Percentiles rank a stretch among this genome's conserved stretches.
Evolutionary conservation across 2,329 filamentous ascomycete species (phyloP).

Genomic region (Colletotrichum acutatum): DNA sequence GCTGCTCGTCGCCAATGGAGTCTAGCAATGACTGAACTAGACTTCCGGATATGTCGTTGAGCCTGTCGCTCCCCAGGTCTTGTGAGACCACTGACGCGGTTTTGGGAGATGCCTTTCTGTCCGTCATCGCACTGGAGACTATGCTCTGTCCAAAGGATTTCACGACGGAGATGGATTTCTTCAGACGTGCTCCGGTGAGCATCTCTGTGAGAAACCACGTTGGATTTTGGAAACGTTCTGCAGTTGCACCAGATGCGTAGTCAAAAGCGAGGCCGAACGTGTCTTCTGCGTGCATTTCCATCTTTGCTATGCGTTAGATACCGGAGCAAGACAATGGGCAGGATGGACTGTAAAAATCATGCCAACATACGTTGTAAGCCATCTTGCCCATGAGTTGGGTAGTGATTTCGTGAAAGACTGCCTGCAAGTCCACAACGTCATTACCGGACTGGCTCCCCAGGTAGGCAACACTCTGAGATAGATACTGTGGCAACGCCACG

Average conservation of each 20-base stretch:
- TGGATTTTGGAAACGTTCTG: constrained; percentile 73
- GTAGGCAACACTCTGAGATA: constrained; percentile 53
- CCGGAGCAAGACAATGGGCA: not conserved
- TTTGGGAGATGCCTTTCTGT: constrained; percentile 41
- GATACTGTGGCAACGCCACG: constrained; percentile 64
- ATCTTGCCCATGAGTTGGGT: constrained; percentile 75
- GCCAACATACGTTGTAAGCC: constrained; percentile 65
- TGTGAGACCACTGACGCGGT: not conserved
- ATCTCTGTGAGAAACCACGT: constrained; percentile 70
- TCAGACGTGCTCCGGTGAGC: constrained; percentile 59
- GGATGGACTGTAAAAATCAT: not conserved
- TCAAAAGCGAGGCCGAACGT: constrained; percentile 72
- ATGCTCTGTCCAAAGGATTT: constrained; percentile 67
- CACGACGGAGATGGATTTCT: constrained; percentile 60
- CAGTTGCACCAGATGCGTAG: constrained; percentile 68
- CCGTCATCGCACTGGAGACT: constrained; percentile 63
- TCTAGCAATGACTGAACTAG: constrained; percentile 71
- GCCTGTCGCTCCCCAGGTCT: constrained; percentile 39
- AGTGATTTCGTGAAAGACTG: constrained; percentile 71
- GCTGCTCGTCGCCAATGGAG: constrained; percentile 62
- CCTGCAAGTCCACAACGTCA: constrained; percentile 63
- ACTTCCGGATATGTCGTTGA: constrained; percentile 60
- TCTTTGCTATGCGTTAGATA: constrained; percentile 47
- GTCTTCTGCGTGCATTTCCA: constrained; percentile 73
- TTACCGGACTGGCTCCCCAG: constrained; percentile 48